Evolutionary conservation across 352 stramenopile species (phyloP), one percentile per base, ranked within the genome.

Genomic region (Globisporangium emineosum): DNA sequence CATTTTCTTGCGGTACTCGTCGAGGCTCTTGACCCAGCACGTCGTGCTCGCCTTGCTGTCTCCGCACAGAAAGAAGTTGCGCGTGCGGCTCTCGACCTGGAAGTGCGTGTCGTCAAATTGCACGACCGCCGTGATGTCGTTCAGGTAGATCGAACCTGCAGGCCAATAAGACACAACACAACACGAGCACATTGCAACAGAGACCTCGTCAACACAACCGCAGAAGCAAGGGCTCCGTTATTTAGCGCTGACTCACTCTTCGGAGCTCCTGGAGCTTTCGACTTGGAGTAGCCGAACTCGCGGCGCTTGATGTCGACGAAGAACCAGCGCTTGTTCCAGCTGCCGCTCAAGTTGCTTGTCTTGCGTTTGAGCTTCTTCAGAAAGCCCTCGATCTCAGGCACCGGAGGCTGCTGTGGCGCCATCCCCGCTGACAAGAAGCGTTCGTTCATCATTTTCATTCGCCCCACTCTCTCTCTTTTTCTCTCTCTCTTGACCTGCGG

Each of bases 311-410:
- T 69, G 57, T 94, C 84, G 29, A 94, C 83, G 43, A 91, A 94
- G 73, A 94, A 94, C 86, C 83, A 94, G 32, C 86, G 82, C 65
- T 88, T 90, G 79, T 92, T 94, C 84, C 83, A 94, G 62, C 86
- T 89, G 2, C 82, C 83, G 25, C 73, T 80, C 42, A 90, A 49
- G 68, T 80, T 92, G 68, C 75, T 89, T 6, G 86, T 92, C 64
- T 93, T 93, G 56, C 86, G 86, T 71, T 94, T 94, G 59, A 94
- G 79, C 65, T 94, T 93, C 70, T 93, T 91, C n/a, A 94, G 71
- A 54, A 83, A 92, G 19, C 86, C 86, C 67, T 94, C 84, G 63
- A 93, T 92, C 71, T 93, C 82, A 1, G 86, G 86, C 17, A 84
- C 76, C 32, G 79, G 57, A 0, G 82, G 83, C 13, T 81, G 65